Base-by-base conservation (phyloP, 352 stramenopile genomes). In the Elongisporangium prolatum region DNA sequence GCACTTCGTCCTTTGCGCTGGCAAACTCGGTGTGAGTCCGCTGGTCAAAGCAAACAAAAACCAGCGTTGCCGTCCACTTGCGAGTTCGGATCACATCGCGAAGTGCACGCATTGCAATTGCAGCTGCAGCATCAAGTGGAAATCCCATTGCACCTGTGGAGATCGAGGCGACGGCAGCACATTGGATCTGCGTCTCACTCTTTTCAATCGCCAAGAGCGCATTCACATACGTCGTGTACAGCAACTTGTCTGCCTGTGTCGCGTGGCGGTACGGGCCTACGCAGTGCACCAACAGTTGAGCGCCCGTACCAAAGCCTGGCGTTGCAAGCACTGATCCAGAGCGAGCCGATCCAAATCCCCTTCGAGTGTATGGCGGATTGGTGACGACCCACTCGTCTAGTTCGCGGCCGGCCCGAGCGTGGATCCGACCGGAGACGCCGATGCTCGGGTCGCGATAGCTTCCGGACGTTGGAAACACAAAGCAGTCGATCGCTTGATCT, bases 251-350 rank as follows among this genome's bases (percentile, higher is more conserved):
- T 7, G 64, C 28, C 18, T 65, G 34, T 0, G 37, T 18, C 0
- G 18, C 16, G 18, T 28, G 28, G 5, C 18, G 48, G 0, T 37
- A 56, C 13, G 78, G 77, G 0, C 80, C 78, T 14, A 80, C 70
- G 52, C 75, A 88, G 54, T 93, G 83, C 8, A 89, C 68, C 17
- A 93, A 58, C n/a, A 82, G 54, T 5, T 70, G 62, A 21, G 84
- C 60, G 4, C 71, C 65, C 11, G 71, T 67, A 16, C 51, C 44
- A 54, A 80, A 88, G 2, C 74, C 80, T 17, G 75, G 67, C 0
- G 82, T 89, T 9, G 65, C 63, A 47, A 87, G 62, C 21, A 75
- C 61, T 13, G 52, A 34, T 75, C 61, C 40, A 72, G 56, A 22
- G 47, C 25, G 17, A 13, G 28, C 28, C 28, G 28, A 40, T 40